phyloP scores from a whole-genome alignment of 78 protist species.

The Blattamonas nauphoetae region DNA sequence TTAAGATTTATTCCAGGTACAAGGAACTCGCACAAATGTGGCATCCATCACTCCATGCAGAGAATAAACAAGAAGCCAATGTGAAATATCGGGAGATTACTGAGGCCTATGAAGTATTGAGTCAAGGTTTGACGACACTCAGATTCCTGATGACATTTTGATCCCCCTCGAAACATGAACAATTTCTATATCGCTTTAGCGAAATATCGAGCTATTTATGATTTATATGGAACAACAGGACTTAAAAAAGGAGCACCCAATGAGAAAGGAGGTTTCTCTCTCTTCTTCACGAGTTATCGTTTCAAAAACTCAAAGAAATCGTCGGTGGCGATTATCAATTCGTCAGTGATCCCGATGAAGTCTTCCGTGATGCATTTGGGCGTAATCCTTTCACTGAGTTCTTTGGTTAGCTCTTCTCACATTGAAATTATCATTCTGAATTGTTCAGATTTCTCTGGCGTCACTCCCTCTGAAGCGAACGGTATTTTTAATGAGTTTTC shows the following conservation, averaged over 20 bases:
- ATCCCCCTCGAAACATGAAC: too few species aligned
- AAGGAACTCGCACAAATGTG: background rate
- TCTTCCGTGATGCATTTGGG: conserved; percentile 3
- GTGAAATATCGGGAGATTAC: background rate
- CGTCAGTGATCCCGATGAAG: background rate
- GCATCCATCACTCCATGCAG: conserved; percentile 4
- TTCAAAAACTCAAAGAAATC: background rate
- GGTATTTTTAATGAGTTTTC: background rate
- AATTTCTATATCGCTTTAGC: too few species aligned
- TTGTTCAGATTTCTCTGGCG: background rate
- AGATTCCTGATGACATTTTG: too few species aligned
- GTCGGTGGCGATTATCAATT: background rate
- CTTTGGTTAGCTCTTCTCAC: background rate
- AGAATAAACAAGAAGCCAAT: background rate
- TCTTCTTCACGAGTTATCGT: background rate
- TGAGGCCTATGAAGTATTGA: conserved; percentile 4
- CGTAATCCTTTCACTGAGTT: conserved; percentile 8
- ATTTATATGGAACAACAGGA: background rate
- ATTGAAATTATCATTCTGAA: background rate
- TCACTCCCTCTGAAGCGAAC: background rate
- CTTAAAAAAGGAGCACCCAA: background rate
- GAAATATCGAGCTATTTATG: background rate
- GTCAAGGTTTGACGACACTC: background rate
- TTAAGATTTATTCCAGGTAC: background rate
- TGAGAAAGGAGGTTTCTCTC: background rate